Base-by-base conservation (phyloP, 2,329 filamentous ascomycete genomes). In the Claviceps monticola region DNA sequence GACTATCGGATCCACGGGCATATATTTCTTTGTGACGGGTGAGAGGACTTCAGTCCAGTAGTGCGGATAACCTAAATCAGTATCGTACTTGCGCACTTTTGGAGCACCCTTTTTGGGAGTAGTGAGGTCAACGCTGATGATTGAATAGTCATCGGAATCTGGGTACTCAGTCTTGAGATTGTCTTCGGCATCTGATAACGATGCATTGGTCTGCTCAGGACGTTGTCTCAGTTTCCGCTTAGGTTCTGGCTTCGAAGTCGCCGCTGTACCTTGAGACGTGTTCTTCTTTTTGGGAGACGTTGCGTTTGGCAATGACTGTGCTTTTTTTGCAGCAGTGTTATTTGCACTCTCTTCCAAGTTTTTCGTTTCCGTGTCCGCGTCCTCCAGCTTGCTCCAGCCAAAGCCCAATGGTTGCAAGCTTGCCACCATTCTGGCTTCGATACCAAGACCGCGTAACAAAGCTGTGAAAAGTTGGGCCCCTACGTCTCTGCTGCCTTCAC, bases 31-130 rank as follows among this genome's bases (percentile, higher is more conserved):
- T 0, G 87, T 91, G 3, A 88, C 74, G 2, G 88, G 85, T 0
- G 90, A 96, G 2, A 93, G 73, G 2, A 87, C 84, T 65, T 98
- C 93, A 0, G 86, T 85, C 93, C 93, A 98, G 65, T 97, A 97
- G 49, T 86, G 84, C 1, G 93, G 90, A 57, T 84, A 93, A 2
- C 83, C 79, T 29, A 96, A 73, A 58, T 95, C 89, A 19, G 76
- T 74, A 59, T 95, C 88, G 59, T 83, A 86, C 51, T 75, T 73
- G 53, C 73, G 74, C 26, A 62, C 60, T 48, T 61, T 63, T 6
- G 58, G 60, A 41, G 65, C 67, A 57, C 43, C 51, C 29, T 68
- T 75, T 49, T 65, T 67, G 5, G 71, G 67, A 2, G 67, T 34
- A 34, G 3, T 66, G 8, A 68, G 56, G 36, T 71, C 68, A 19